Conservation (phyloP, 1,284 basidiomycete species). For the Rhodofomes roseus region DNA sequence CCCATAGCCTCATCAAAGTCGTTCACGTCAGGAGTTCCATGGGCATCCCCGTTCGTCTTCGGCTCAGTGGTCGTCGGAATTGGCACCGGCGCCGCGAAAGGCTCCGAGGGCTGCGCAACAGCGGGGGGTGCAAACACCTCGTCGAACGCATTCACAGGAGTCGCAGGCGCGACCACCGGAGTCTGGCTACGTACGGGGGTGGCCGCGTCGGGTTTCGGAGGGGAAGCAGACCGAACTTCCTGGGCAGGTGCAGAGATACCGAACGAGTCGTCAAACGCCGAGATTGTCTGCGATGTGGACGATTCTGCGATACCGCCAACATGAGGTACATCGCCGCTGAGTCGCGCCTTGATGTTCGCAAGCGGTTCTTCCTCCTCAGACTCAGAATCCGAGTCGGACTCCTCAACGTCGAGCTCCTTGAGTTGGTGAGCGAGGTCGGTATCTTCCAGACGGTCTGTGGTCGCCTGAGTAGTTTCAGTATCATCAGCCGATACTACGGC, state of each 20-base stretch:
- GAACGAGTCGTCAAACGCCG: constrained; percentile 65
- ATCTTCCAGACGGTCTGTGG: constrained; percentile 23
- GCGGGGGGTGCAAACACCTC: neutral
- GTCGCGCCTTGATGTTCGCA: constrained; percentile 21
- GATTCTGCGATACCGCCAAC: constrained; percentile 24
- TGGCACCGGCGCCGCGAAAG: constrained; percentile 12
- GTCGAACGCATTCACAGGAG: constrained; percentile 6
- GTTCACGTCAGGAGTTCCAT: constrained; percentile 42
- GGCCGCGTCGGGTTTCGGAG: neutral
- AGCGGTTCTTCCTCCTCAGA: constrained; percentile 45
- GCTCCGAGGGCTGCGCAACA: neutral
- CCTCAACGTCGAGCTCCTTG: constrained; percentile 64
- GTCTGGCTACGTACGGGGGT: constrained; percentile 4
- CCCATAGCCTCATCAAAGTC: constrained; percentile 76
- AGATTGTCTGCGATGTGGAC: constrained; percentile 19
- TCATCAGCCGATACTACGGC: neutral
- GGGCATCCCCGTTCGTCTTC: constrained; percentile 22
- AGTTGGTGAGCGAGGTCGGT: constrained; percentile 52
- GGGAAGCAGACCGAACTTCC: constrained; percentile 7
- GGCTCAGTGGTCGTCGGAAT: constrained; percentile 12
- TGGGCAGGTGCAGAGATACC: constrained; percentile 32
- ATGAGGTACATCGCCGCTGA: constrained; percentile 12
- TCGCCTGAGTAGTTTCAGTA: neutral
- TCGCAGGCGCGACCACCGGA: neutral
- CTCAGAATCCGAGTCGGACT: constrained; percentile 55